Evolutionary conservation across 2,329 filamentous ascomycete species (phyloP).

Genomic region (Ilyonectria destructans): DNA sequence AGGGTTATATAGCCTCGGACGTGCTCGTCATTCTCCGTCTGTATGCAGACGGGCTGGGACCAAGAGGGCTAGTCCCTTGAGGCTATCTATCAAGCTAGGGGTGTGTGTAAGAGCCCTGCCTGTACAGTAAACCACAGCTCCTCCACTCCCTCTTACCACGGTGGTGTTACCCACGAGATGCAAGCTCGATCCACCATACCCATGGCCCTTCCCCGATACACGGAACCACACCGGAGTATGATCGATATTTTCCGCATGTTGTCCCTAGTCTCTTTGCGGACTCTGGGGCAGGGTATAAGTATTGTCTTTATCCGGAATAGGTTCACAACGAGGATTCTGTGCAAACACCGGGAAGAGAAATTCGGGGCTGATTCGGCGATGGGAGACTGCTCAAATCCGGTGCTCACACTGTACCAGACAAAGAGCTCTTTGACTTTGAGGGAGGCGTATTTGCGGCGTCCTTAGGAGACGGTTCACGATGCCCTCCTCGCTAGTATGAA

Average conservation of each 20-base stretch:
- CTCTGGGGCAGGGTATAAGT: not conserved
- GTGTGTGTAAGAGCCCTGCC: conserved; percentile 20
- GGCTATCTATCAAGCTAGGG: conserved; percentile 14
- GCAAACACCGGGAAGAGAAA: not conserved
- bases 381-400: not conserved
- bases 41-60: not conserved
- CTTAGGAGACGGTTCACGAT: not conserved
- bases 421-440: conserved; percentile 3
- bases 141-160: conserved; percentile 8
- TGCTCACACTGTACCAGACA: not conserved
- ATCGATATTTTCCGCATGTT: not conserved
- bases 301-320: not conserved
- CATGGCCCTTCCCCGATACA: not conserved
- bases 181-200: not conserved
- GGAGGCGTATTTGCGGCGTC: not conserved
- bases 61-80: conserved; percentile 20
- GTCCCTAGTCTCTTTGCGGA: not conserved
- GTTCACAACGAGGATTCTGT: not conserved
- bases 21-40: conserved; percentile 7
- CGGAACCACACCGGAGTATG: not conserved
- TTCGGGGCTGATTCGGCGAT: not conserved
- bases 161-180: conserved; percentile 4
- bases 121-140: conserved; percentile 12
- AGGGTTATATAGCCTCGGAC: conserved; percentile 15
- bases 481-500: not conserved